A percentile compares a stretch with the other conserved stretches of the same genome.
Conservation (phyloP, 2,329 filamentous ascomycete genomes). For the Pyrenochaeta sp. region DNA sequence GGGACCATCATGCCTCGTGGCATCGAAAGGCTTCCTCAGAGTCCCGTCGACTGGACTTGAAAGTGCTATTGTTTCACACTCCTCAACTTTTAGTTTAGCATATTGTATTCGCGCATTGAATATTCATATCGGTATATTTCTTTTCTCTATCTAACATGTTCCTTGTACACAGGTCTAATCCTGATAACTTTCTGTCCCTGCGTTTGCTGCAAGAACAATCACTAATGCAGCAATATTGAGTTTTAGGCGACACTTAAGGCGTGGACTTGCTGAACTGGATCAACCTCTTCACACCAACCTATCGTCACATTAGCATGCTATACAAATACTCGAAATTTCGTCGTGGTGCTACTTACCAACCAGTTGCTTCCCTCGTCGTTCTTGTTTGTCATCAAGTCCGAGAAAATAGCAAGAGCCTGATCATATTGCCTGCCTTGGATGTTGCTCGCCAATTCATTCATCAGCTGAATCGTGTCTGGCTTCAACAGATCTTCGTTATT, state of each 20-base stretch:
- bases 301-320: conserved; percentile 9
- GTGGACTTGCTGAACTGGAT: conserved; percentile 49
- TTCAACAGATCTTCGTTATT: conserved; percentile 94
- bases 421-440: conserved; percentile 55
- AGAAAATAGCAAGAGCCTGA: conserved; percentile 53
- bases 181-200: background rate
- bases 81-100: background rate
- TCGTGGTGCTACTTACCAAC: conserved; percentile 54
- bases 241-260: background rate
- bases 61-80: no score
- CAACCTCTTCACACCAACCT: conserved; percentile 49
- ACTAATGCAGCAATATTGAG: background rate
- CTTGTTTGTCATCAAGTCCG: conserved; percentile 57
- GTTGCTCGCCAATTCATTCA: conserved; percentile 62
- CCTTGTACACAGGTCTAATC: background rate
- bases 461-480: conserved; percentile 74
- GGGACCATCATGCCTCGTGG: no score
- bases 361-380: conserved; percentile 59
- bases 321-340: background rate
- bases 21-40: no score
- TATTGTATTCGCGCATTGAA: background rate
- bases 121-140: background rate
- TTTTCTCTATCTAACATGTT: background rate
- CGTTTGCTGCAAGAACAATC: background rate
- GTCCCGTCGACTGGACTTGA: no score